Evolutionary conservation across 495 filamentous ascomycete species (phyloP), one percentile per base, ranked within the genome.

Genomic region (Tuber umbilicatum): DNA sequence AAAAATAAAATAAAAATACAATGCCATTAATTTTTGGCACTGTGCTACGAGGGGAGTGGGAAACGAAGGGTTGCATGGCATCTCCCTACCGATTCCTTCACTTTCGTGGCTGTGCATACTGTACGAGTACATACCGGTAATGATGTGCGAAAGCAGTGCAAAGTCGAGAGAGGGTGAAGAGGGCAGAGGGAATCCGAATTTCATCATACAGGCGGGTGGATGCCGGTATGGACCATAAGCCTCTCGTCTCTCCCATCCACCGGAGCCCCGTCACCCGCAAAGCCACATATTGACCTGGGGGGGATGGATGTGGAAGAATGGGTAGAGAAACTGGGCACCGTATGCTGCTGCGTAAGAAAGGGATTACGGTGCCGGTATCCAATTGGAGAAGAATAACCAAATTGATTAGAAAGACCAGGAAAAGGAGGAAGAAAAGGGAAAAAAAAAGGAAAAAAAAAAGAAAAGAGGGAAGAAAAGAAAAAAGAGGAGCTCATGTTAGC

Each of bases 41-140:
- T 67, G 74, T 70, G 71, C 38, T 69, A 68, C 55, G 1, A 31
- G 27, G n/a, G 55, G 12, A 17, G 55, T 64, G 71, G 73, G 75
- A 72, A 72, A 79, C 60, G 76, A 60, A 78, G 41, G 68, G 42
- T 69, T 75, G 64, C 72, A 79, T 78, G 55, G 45, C 47, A 76
- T 78, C 73, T 67, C 50, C 55, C 50, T 77, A 38, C 68, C 42
- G 64, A 71, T 71, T 71, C 45, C 42, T 77, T 38, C 55, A 39
- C 41, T 68, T 60, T 73, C 75, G 77, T 78, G 71, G 75, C 45
- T 39, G 55, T 47, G 69, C 40, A n/a, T 71, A 38, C 69, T 55
- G 55, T 69, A 73, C 74, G 76, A 68, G 68, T 71, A 76, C 74
- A 78, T 74, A 71, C 19, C 5, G 43, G n/a, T n/a, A 23, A 50